Percentiles rank a stretch among this genome's conserved stretches.
phyloP scores from a whole-genome alignment of 257 asterid species.

The Rubia yunnanensis region DNA sequence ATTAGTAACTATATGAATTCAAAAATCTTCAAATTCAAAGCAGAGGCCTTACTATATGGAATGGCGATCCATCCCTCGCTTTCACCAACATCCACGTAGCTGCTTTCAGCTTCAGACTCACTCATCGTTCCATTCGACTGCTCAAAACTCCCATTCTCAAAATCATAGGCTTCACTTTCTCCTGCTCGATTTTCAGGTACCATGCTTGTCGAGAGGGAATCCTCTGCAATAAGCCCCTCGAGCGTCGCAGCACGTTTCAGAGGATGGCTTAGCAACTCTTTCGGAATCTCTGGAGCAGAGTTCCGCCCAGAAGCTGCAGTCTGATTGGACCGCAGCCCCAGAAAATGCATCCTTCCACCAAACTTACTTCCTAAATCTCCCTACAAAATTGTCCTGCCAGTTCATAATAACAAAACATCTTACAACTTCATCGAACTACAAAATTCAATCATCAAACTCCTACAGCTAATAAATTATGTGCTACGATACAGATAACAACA shows the following conservation, averaged over 20 bases:
- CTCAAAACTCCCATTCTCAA: constrained; percentile 32
- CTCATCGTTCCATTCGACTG: constrained; percentile 28
- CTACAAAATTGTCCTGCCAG: constrained; percentile 2
- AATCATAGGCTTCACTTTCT: constrained; percentile 34
- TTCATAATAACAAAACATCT: not conserved
- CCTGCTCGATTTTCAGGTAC: constrained; percentile 30
- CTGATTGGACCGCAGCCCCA: constrained; percentile 85
- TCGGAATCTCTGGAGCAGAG: constrained; percentile 42
- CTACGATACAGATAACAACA: not conserved
- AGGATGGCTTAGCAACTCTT: constrained; percentile 23
- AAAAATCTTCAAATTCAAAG: constrained; percentile 10
- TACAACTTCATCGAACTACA: not conserved
- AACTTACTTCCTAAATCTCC: not conserved
- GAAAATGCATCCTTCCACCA: constrained; percentile 68
- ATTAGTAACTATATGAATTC: not conserved
- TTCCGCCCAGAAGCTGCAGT: constrained; percentile 47
- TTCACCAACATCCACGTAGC: constrained; percentile 68
- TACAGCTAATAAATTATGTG: not conserved
- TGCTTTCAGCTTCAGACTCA: constrained; percentile 30
- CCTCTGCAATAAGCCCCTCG: constrained; percentile 63
- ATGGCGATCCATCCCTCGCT: constrained; percentile 67
- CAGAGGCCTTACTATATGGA: constrained; percentile 50
- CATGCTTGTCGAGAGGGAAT: constrained; percentile 30
- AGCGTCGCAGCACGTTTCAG: constrained; percentile 36
- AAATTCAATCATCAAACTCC: not conserved